Evolutionary conservation across 441 rosid species (phyloP).

Genomic region (Euphorbia schlechtendalii): DNA sequence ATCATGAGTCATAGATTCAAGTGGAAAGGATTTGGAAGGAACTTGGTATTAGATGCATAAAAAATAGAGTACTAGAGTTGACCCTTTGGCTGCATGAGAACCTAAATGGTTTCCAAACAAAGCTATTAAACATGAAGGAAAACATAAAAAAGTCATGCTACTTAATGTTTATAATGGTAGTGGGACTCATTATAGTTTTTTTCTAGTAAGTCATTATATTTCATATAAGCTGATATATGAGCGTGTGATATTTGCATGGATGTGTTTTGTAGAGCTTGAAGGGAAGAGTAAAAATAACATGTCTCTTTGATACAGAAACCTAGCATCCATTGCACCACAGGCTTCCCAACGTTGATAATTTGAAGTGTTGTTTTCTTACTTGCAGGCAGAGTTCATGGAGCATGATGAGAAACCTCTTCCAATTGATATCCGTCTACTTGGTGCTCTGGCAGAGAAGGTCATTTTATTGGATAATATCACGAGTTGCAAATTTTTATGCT

Average conservation of each 20-base stretch:
- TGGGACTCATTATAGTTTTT: not conserved
- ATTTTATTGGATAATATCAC: constrained; percentile 13
- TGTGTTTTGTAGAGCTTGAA: not conserved
- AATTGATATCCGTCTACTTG: constrained; percentile 98
- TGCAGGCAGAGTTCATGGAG: constrained; percentile 99
- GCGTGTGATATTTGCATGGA: not conserved
- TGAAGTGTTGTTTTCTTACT: constrained; percentile 9
- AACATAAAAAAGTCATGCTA: not conserved
- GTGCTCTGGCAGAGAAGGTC: constrained; percentile 99
- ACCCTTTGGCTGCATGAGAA: no score
- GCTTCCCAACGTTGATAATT: not conserved
- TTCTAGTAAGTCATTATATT: not conserved
- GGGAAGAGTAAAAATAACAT: no score
- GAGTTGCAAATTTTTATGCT: constrained; percentile 11
- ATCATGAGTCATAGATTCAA: not conserved
- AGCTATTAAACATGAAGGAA: not conserved
- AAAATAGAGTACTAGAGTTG: not conserved
- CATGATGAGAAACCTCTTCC: constrained; percentile 99
- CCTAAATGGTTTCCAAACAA: not conserved
- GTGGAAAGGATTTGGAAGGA: not conserved
- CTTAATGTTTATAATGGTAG: not conserved
- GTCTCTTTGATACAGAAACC: no score
- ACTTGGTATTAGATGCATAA: not conserved
- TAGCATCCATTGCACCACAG: not conserved
- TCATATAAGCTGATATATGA: not conserved